Evolutionary conservation across 208 protist genomes (phyloP), one percentile per base, ranked within the genome.

Genomic region (Trypanosoma conorhini): DNA sequence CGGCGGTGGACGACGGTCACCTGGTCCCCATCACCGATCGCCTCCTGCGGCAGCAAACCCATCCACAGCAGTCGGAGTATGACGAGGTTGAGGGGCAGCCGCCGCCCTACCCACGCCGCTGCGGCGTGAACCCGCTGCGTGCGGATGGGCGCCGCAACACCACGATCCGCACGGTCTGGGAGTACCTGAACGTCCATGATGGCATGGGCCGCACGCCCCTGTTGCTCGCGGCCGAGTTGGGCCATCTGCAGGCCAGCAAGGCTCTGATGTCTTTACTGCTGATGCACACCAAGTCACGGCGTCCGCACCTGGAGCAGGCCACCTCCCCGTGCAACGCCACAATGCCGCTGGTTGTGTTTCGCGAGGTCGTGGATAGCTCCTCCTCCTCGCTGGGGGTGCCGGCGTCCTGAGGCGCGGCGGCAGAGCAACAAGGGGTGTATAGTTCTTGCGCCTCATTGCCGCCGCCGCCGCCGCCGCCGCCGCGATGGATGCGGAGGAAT

Each of bases 221-320:
- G 13, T 17, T 82, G 12, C 55, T 78, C 17, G 77, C 77, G 1
- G 77, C 69, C 24, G 77, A 82, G 42, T 56, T 72, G 44, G 77
- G 77, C 2, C 22, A 67, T 24, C 46, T 35, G 28, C 21, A 61
- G 24, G 75, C 71, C 7, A 38, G 69, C 12, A 44, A 55, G n/a
- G 35, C n/a, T 17, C 26, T 81, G 31, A 72, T 76, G 24, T 21
- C 28, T 33, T 26, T 68, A 12, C 9, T 71, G 19, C 3, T 26
- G 56, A 19, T 35, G 26, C 30, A n/a, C 21, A 15, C 26, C 24
- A 54, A 48, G 50, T 28, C n/a, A 55, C 42, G 9, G 28, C 42
- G n/a, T 19, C 30, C 57, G 21, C 15, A 46, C 8, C 13, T 46
- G 9, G 42, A 46, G 3, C 33, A 38, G 33, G 7, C 2, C 2